Evolutionary conservation across 2,329 filamentous ascomycete species (phyloP).

Genomic region (Calonectria pauciramosa): DNA sequence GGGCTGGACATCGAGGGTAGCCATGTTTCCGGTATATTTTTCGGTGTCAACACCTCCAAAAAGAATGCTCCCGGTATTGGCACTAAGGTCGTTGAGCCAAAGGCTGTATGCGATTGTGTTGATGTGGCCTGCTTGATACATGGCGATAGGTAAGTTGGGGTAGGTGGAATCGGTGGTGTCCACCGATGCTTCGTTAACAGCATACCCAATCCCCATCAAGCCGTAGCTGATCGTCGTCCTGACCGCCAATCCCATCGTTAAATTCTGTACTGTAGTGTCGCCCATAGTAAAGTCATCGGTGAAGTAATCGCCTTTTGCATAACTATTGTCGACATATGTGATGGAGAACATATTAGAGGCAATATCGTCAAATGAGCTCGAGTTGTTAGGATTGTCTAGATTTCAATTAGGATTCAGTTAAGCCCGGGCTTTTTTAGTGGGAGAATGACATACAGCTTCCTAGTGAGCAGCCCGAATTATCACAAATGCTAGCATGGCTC

Average conservation of each 20-base stretch:
- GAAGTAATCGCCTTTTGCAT: conserved; percentile 70
- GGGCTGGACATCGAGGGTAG: conserved; percentile 68
- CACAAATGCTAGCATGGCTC: conserved; percentile 55
- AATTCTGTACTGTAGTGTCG: conserved; percentile 62
- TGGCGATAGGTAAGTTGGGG: conserved; percentile 73
- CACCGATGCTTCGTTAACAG: conserved; percentile 63
- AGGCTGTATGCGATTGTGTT: conserved; percentile 78
- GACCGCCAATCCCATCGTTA: conserved; percentile 71
- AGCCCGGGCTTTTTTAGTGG: neutral
- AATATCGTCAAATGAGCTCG: conserved; percentile 61
- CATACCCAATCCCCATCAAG: conserved; percentile 73
- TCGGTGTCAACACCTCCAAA: conserved; percentile 86
- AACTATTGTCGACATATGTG: conserved; percentile 72
- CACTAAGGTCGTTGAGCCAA: conserved; percentile 72
- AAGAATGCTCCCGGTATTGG: conserved; percentile 78
- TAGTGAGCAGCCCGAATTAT: conserved; percentile 54
- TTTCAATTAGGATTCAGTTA: conserved; percentile 37
- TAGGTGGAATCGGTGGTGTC: conserved; percentile 54
- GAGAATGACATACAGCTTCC: conserved; percentile 61
- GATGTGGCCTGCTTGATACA: conserved; percentile 74
- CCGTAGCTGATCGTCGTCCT: conserved; percentile 69
- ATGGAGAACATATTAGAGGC: conserved; percentile 66
- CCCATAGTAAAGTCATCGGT: conserved; percentile 69
- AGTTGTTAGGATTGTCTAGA: conserved; percentile 61
- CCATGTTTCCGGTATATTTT: conserved; percentile 77